Evolutionary conservation across 176 grass and related monocot genomes (phyloP).

Genomic region (Carex kokanica): DNA sequence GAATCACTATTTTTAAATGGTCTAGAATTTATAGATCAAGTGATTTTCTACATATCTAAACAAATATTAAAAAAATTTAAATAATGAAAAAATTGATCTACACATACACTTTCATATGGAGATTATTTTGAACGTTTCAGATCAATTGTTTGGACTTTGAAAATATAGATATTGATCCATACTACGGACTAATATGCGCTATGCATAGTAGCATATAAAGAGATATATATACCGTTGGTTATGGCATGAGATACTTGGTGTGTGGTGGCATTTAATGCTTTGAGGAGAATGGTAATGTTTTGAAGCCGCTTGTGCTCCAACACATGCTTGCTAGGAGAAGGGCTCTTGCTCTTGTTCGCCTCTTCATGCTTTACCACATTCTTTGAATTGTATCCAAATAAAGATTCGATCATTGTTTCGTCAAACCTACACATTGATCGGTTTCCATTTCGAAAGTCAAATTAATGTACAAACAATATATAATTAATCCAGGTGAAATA

Average conservation of each 20-base stretch:
- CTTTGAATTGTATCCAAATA: conserved; percentile 81
- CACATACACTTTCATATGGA: too few species aligned
- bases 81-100: too few species aligned
- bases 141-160: too few species aligned
- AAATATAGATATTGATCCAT: too few species aligned
- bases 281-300: conserved; percentile 93
- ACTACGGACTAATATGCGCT: too few species aligned
- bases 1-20: too few species aligned
- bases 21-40: too few species aligned
- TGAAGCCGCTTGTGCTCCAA: conserved; percentile 83
- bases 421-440: conserved; percentile 44
- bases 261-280: conserved; percentile 58
- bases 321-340: conserved; percentile 69
- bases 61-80: too few species aligned
- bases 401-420: conserved; percentile 87
- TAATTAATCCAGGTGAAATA: background rate
- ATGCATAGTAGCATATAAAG: too few species aligned
- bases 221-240: conserved; percentile 41
- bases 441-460: conserved; percentile 25
- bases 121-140: too few species aligned
- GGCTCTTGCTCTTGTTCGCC: conserved; percentile 60
- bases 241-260: conserved; percentile 69
- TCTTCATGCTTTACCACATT: conserved; percentile 54
- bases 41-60: too few species aligned
- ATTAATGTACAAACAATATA: background rate